Base-by-base conservation (phyloP, 2,329 filamentous ascomycete genomes). In the Whalleya microplaca region DNA sequence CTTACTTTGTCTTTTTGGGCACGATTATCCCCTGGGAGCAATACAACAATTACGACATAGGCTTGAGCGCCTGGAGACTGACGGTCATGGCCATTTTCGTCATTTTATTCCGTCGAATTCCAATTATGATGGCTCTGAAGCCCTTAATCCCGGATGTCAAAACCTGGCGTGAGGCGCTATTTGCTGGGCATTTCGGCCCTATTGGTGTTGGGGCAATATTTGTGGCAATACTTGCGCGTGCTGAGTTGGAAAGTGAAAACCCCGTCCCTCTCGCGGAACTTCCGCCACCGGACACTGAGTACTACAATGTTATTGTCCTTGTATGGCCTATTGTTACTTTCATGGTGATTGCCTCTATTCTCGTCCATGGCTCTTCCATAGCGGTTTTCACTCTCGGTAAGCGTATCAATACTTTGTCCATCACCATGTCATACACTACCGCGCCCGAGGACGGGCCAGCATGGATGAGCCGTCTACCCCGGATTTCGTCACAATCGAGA, bases 141-240 rank as follows among this genome's bases (percentile, higher is more conserved):
- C 94, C 95, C 0, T 61, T 97, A 5, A 98, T 99, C 73, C 94
- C 95, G 0, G 95, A 99, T 69, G 87, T 99, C 67, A 98, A 97
- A 76, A 98, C 94, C 0, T 99, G 95, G 94, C 88, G 95, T 66
- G 95, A 99, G 72, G 94, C 95, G 5, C 79, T 97, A 1, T 99
- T 99, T 71, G 95, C 95, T 16, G 95, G 95, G 1, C 95, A 99
- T 72, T 99, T 99, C 70, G 95, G 95, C 6, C 95, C 95, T 23
- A 98, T 99, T 65, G 95, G 95, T 51, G 95, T 99, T 51, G 95
- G 95, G 58, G 95, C 94, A 60, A 93, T 99, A 56, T 99, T 99
- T 64, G 89, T 96, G 46, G 92, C 92, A 19, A 96, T 99, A 56
- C 80, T 99, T 46, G 92, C 95, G 18, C 84, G 94, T 69, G 93